Base-by-base conservation (phyloP, 305 asterid species). In the Stenogyne calaminthoides region DNA sequence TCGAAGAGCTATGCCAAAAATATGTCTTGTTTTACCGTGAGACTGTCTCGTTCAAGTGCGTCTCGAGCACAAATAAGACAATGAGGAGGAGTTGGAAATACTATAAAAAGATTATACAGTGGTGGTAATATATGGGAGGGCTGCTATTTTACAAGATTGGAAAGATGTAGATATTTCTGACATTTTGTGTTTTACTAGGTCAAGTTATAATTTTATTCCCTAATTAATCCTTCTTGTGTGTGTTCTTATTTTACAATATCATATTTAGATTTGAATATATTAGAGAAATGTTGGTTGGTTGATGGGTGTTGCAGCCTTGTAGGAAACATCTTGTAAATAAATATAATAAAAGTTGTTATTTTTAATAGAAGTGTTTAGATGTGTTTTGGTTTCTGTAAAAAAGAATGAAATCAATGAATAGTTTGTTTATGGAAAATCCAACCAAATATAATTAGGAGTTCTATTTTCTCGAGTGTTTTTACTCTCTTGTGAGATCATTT, bases 91-190 rank as follows among this genome's bases (percentile, higher is more conserved):
- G 80, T 52, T 59, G 68, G 71, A 60, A 49, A 51, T 58, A 61
- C 71, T 60, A 70, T 58, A 19, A 65, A n/a, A 65, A 46, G 44
- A 22, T 58, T 77, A 70, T 58, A 60, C 15, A 67, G 7, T 1
- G 19, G 32, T 52, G 67, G 56, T 49, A 49, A 49, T 49, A 52
- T 27, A 58, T 22, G 64, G 51, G 64, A 52, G 73, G 40, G 56
- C 22, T 60, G 68, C 36, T 16, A 20, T 58, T 64, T 70, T 19
- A 32, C 79, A 80, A n/a, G 77, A 77, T 70, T 16, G 72, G 80
- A 70, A 40, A 69, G 79, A 76, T 69, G 62, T 51, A 64, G 75
- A 80, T 76, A 15, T 64, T 67, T 76, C 62, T 47, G 59, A 66
- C 74, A 42, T 60, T 34, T 64, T 65, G 78, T 55, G 78, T 47